A percentile compares a stretch with the other conserved stretches of the same genome.
Evolutionary conservation across 2,329 filamentous ascomycete genomes (phyloP).

Genomic region (Ascochyta pisi): DNA sequence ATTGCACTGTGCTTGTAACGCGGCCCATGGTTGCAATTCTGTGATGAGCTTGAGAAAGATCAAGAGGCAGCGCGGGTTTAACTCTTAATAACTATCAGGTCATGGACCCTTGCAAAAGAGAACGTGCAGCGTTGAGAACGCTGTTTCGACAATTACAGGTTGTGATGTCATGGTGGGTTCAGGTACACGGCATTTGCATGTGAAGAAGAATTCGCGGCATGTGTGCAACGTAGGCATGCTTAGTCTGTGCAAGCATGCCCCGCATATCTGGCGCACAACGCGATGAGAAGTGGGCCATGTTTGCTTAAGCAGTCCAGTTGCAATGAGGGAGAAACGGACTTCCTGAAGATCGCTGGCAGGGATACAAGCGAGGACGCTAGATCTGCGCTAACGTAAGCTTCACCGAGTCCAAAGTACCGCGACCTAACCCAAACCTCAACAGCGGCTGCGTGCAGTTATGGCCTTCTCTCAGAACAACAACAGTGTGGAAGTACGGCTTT

Average conservation of each 20-base stretch:
- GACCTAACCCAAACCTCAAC: conserved; percentile 18
- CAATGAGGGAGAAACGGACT: too few species aligned
- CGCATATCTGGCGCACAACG: too few species aligned
- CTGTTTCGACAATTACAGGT: conserved; percentile 18
- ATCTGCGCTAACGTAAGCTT: conserved; percentile 2
- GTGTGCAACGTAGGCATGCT: not conserved
- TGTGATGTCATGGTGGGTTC: conserved; percentile 34
- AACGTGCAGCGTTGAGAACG: conserved; percentile 19
- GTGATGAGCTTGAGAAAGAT: not conserved
- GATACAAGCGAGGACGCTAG: conserved; percentile 15
- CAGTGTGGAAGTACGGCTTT: conserved; percentile 36
- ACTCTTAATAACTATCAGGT: not conserved
- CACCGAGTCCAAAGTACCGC: not conserved
- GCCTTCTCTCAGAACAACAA: conserved; percentile 29
- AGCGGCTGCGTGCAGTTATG: conserved; percentile 24
- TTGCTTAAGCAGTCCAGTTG: too few species aligned
- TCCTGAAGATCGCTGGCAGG: conserved; percentile 7
- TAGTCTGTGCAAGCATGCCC: not conserved
- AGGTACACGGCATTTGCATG: conserved; percentile 21
- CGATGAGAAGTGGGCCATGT: too few species aligned
- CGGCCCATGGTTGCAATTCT: conserved; percentile 26
- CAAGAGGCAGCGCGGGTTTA: not conserved
- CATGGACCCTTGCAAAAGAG: conserved; percentile 3
- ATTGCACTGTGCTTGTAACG: conserved; percentile 22
- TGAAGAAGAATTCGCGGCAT: conserved; percentile 20